Percentiles rank a stretch among this genome's conserved stretches.
Evolutionary conservation across 306 rosid species (phyloP).

Genomic region (Herpetospermum pedunculosum): DNA sequence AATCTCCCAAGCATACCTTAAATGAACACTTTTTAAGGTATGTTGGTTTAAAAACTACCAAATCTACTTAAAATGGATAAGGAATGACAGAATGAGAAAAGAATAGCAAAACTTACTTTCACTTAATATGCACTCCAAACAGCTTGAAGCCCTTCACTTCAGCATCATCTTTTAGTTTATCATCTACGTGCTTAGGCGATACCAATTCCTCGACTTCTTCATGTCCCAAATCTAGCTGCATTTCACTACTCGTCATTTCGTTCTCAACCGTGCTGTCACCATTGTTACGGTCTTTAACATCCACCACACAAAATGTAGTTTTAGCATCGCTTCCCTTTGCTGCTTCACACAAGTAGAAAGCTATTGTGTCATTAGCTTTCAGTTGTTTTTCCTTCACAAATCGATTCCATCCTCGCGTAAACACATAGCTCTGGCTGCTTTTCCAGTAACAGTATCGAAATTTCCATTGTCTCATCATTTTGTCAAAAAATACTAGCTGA

Average conservation of each 20-base stretch:
- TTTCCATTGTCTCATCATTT: constrained; percentile 27
- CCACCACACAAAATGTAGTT: constrained; percentile 25
- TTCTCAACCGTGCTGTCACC: background rate
- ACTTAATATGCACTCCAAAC: constrained; percentile 32
- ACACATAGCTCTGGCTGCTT: constrained; percentile 42
- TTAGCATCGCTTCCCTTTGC: background rate
- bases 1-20: background rate
- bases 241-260: background rate
- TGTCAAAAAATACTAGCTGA: constrained; percentile 33
- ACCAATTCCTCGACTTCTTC: background rate
- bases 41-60: background rate
- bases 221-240: background rate
- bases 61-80: background rate
- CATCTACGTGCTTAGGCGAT: background rate
- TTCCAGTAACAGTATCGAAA: constrained; percentile 47
- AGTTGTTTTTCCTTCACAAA: constrained; percentile 38
- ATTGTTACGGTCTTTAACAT: constrained; percentile 11
- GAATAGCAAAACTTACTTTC: background rate
- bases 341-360: constrained; percentile 28
- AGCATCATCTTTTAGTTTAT: background rate
- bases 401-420: constrained; percentile 44
- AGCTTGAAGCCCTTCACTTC: constrained; percentile 27
- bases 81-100: background rate
- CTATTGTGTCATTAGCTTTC: constrained; percentile 31
- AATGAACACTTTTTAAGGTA: background rate